Base-by-base conservation (phyloP, 176 grass and related monocot genomes). In the Miscanthus lutarioriparius region DNA sequence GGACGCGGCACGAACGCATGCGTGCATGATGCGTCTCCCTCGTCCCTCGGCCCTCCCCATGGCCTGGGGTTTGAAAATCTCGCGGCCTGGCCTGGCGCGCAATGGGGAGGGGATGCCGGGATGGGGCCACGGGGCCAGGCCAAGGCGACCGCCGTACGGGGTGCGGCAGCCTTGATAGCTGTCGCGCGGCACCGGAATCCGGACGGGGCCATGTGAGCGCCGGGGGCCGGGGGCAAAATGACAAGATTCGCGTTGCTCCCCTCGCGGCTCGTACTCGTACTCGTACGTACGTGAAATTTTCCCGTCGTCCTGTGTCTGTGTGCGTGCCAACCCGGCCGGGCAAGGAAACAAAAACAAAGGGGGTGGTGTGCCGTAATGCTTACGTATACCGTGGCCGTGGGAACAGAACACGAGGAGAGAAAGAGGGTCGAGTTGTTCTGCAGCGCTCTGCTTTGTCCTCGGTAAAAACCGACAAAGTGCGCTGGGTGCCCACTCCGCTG, bases 181-280 rank as follows among this genome's bases (percentile, higher is more conserved):
- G 87, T 74, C 59, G 54, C 65, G 74, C 53, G 75, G 53, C 59
- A 65, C 23, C 35, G 69, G 82, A 66, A 23, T 41, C 61, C 25
- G 80, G 37, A 40, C 15, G 13, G 0, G 30, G 36, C 54, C 88
- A 86, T 86, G 88, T 15, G 45, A 16, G 51, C 82, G 73, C 36
- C 36, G 9, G 8, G 9, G 47, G 13, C 7, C 10, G 8, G 1
- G 12, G 13, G 43, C 10, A 53, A 65, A 78, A 69, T 7, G 84
- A 79, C 80, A 83, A 87, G 88, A 87, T 90, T 83, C 88, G 61
- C 68, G 20, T 16, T 83, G 83, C 78, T 66, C 53, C 44, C 9
- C n/a, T 13, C 40, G 3, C 8, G 17, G 6, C n/a, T 0, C 33
- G 66, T 27, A 35, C n/a, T 0, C 33, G 66, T 37, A 43, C 70